A percentile compares a stretch with the other conserved stretches of the same genome.
phyloP scores from a whole-genome alignment of 164 flowering plant species.

The Vitis rupestris region DNA sequence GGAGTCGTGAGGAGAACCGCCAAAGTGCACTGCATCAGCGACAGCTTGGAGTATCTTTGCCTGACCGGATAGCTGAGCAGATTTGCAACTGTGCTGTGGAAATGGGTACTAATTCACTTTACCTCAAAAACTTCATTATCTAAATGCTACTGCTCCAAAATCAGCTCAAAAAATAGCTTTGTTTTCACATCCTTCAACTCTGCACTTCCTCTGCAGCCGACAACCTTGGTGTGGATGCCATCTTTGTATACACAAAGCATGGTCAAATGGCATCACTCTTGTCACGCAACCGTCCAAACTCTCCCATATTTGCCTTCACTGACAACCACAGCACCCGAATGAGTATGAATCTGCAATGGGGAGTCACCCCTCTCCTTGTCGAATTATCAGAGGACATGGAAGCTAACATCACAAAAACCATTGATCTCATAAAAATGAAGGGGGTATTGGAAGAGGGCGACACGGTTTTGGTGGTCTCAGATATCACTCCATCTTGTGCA shows the following conservation, averaged over 20 bases:
- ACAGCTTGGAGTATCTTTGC: constrained; percentile 51
- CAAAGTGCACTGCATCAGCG: constrained; percentile 33
- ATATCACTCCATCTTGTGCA: constrained; percentile 40
- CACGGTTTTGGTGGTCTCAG: constrained; percentile 68
- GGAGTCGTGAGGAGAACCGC: constrained; percentile 66
- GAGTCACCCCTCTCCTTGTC: constrained; percentile 59
- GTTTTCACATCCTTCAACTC: neutral
- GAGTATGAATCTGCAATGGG: constrained; percentile 80
- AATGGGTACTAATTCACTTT: constrained; percentile 52
- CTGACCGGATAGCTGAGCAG: constrained; percentile 71
- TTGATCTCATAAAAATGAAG: constrained; percentile 44
- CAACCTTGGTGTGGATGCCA: constrained; percentile 81
- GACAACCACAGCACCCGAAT: constrained; percentile 48
- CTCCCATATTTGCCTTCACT: constrained; percentile 88
- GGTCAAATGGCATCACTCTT: constrained; percentile 86
- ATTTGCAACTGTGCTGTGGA: constrained; percentile 72
- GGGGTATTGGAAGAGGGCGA: constrained; percentile 66
- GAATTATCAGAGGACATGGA: constrained; percentile 71
- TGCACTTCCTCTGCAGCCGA: constrained; percentile 51
- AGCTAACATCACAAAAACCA: constrained; percentile 45
- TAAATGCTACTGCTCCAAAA: too few relatives aligned
- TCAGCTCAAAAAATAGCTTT: neutral
- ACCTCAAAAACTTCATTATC: neutral
- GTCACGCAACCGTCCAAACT: constrained; percentile 78
- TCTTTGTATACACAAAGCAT: constrained; percentile 77